Evolutionary conservation across 1,284 basidiomycete species (phyloP), one percentile per base, ranked within the genome.

Genomic region (Pisolithus thermaeus): DNA sequence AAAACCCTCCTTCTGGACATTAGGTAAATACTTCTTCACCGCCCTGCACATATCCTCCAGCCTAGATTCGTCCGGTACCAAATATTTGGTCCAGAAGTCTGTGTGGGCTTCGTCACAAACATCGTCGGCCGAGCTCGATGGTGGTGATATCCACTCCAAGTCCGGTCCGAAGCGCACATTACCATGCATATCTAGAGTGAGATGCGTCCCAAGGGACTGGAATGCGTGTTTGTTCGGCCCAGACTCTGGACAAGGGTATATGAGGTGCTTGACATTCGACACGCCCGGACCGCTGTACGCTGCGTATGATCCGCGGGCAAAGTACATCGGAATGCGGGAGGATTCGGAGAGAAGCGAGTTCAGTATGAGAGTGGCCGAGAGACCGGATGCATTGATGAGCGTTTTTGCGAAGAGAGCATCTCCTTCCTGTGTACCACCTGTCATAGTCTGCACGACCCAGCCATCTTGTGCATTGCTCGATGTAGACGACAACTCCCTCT

Each of bases 161-260:
- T 98, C 94, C 3, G 96, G 97, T 0, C 96, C 96, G 66, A 99
- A 99, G 23, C 84, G 82, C 47, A 99, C 78, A 59, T 90, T 89
- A 0, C 92, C 90, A 49, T 89, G 79, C 53, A 99, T 67, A 68
- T 96, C 92, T 40, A 99, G 72, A 7, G 93, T 97, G 28, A 95
- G 75, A 72, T 97, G 94, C 9, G 92, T 95, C 3, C 94, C 94
- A 9, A 97, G 75, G 3, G 88, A 88, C 53, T 87, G 81, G 66
- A 91, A 90, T 6, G 77, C 77, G 55, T 85, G 79, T 3, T 71
- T 73, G 52, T 73, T 73, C 40, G 70, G 70, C 52, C 81, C 68
- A 46, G 76, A 74, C 44, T 86, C 79, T 1, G 92, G 93, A 58
- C 90, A 92, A 2, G 94, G 93, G 68, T 97, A 97, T 60, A 97